These are phyloP conservation scores for Pyrenophora seminiperda DNA, from an alignment of 2,329 filamentous ascomycete genomes.

Conservation along the genomic window DNA sequence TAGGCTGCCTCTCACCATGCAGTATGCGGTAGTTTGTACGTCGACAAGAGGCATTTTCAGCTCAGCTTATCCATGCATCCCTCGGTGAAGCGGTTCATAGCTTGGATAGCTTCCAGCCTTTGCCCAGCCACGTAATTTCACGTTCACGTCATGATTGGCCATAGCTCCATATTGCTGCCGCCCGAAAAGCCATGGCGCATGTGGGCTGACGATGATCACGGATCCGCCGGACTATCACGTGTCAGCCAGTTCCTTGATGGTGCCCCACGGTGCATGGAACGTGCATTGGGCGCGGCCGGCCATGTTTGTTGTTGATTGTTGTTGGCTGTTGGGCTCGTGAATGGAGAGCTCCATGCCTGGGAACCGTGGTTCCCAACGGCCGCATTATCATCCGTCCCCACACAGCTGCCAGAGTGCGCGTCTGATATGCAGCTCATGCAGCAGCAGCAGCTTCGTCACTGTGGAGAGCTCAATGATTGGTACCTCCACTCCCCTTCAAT, in stretches of 20 bases:
- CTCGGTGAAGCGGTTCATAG: conserved; percentile 14
- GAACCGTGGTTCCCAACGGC: conserved; percentile 19
- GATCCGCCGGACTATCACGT: conserved; percentile 24
- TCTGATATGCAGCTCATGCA: conserved; percentile 25
- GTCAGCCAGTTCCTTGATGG: conserved; percentile 4
- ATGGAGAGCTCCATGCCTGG: not conserved
- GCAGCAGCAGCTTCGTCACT: conserved; percentile 9
- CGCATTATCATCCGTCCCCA: conserved; percentile 11
- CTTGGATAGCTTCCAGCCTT: conserved; percentile 19
- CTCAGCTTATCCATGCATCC: conserved; percentile 32
- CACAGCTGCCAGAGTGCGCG: conserved; percentile 5
- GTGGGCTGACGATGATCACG: conserved; percentile 18
- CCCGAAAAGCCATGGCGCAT: conserved; percentile 18
- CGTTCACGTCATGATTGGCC: conserved; percentile 30
- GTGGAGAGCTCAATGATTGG: conserved; percentile 6
- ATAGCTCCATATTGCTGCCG: conserved; percentile 12
- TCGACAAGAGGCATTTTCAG: conserved; percentile 35
- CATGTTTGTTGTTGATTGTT: not conserved
- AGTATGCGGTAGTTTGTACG: conserved; percentile 31
- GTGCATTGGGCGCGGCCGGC: not conserved
- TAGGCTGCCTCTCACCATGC: conserved; percentile 25
- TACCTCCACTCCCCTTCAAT: not conserved
- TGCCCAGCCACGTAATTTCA: conserved; percentile 36
- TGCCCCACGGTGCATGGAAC: conserved; percentile 1
- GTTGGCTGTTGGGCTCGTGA: not conserved